Percentiles rank a stretch among this genome's conserved stretches.
Conservation (phyloP, 2,329 filamentous ascomycete species). For the Fusarium concolor region DNA sequence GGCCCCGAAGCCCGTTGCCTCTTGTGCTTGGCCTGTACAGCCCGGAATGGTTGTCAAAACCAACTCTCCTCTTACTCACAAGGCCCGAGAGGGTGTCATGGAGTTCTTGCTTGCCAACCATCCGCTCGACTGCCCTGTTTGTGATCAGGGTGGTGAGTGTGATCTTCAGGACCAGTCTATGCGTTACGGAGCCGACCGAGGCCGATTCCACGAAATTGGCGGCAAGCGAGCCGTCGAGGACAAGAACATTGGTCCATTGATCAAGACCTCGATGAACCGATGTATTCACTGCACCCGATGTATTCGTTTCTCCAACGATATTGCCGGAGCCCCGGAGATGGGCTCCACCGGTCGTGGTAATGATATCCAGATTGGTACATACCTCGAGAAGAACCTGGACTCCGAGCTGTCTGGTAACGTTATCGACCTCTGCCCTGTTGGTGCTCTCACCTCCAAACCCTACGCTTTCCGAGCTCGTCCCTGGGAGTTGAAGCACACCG, state of each 20-base stretch:
- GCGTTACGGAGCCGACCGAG: constrained; percentile 95
- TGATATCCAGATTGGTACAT: constrained; percentile 97
- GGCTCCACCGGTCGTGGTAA: constrained; percentile 96
- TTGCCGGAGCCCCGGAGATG: constrained; percentile 94
- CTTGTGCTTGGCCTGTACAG: constrained; percentile 98
- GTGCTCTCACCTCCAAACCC: constrained; percentile 95
- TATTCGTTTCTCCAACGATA: constrained; percentile 96
- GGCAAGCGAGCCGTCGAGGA: constrained; percentile 99
- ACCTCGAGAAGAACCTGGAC: constrained; percentile 93
- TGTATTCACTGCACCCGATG: constrained; percentile 99
- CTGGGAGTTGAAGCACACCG: constrained; percentile 96
- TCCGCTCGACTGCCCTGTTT: constrained; percentile 95
- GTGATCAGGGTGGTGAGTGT: constrained; percentile 98
- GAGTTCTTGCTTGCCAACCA: constrained; percentile 98
- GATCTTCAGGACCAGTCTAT: constrained; percentile 99
- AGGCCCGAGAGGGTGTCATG: constrained; percentile 98
- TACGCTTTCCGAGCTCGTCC: constrained; percentile 97
- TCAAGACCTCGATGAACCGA: constrained; percentile 99
- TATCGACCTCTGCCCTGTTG: constrained; percentile 97
- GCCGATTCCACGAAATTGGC: constrained; percentile 93
- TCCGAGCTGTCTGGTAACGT: constrained; percentile 97
- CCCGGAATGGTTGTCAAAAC: constrained; percentile 99
- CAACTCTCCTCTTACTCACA: constrained; percentile 94
- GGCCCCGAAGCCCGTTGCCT: constrained; percentile 96
- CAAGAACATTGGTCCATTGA: constrained; percentile 97